phyloP scores from a whole-genome alignment of 371 early-diverging fungal species.

The Choanephora cucurbitarum region DNA sequence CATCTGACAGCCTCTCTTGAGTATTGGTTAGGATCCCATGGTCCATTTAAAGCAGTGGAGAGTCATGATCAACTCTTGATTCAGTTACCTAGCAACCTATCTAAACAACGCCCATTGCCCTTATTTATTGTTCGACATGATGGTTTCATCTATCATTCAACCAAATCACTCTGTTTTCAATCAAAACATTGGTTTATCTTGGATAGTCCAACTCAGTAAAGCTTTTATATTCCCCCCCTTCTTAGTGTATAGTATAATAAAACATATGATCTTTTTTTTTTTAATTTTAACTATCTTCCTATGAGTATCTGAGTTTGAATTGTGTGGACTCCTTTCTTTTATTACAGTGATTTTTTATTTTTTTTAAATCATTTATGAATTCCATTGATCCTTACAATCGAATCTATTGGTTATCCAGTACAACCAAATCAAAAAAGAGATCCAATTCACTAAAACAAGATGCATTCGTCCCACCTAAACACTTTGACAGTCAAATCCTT shows the following conservation, averaged over 20 bases:
- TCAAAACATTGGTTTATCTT: slow-evolving; percentile 15
- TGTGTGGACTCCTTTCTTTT: too few relatives aligned
- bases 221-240: slow-evolving; percentile 3
- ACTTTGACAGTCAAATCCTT: slow-evolving; percentile 8
- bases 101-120: slow-evolving; percentile 27
- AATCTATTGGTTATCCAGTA: too few relatives aligned
- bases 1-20: slow-evolving; percentile 36
- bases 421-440: too few relatives aligned
- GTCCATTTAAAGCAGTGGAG: slow-evolving; percentile 21
- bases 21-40: slow-evolving; percentile 48
- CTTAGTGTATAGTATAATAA: too few relatives aligned
- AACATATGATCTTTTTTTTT: too few relatives aligned
- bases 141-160: slow-evolving; percentile 41
- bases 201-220: slow-evolving; percentile 3
- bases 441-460: background rate
- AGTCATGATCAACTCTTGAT: slow-evolving; percentile 9
- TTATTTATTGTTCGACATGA: slow-evolving; percentile 42
- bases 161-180: slow-evolving; percentile 28
- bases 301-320: too few relatives aligned
- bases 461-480: too few relatives aligned
- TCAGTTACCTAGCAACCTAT: slow-evolving; percentile 9
- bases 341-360: too few relatives aligned
- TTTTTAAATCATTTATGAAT: too few relatives aligned
- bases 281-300: too few relatives aligned
- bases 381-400: too few relatives aligned